phyloP scores from a whole-genome alignment of 2,329 filamentous ascomycete genomes.

The Neonectria faginata region DNA sequence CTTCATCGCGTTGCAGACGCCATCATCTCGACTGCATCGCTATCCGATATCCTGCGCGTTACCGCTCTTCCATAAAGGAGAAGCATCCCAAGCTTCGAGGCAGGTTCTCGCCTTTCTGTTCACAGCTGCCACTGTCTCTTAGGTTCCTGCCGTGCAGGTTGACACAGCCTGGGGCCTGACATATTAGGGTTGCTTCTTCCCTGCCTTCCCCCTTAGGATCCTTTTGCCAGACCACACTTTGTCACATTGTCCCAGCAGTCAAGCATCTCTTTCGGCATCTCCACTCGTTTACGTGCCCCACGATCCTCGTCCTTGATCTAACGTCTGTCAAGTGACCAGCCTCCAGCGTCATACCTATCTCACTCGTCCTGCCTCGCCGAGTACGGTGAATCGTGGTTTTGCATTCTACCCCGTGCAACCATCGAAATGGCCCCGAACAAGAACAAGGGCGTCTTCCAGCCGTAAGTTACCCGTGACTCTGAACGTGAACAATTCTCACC shows the following conservation, averaged over 20 bases:
- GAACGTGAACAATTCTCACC: not conserved
- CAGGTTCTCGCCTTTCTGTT: not conserved
- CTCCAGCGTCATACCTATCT: not conserved
- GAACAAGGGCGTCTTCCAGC: constrained; percentile 24
- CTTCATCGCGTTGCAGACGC: not conserved
- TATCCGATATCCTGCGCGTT: too few relatives aligned
- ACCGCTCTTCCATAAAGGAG: not conserved
- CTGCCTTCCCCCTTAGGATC: not conserved
- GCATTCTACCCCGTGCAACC: not conserved
- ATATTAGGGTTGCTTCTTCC: not conserved
- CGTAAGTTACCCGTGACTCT: constrained; percentile 28
- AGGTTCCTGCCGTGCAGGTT: not conserved
- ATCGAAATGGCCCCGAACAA: constrained; percentile 25
- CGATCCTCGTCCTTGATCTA: not conserved
- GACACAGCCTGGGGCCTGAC: not conserved
- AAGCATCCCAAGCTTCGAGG: too few relatives aligned
- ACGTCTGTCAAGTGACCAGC: not conserved
- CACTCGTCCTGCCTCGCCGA: not conserved
- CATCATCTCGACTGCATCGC: not conserved
- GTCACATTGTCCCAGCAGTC: not conserved
- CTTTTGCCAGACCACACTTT: not conserved
- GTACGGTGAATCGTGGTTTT: not conserved
- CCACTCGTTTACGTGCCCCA: not conserved
- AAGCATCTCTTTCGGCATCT: not conserved
- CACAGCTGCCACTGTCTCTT: not conserved